Evolutionary conservation across 257 asterid species (phyloP), one percentile per base, ranked within the genome.

Genomic region (Nicotiana tabacum): DNA sequence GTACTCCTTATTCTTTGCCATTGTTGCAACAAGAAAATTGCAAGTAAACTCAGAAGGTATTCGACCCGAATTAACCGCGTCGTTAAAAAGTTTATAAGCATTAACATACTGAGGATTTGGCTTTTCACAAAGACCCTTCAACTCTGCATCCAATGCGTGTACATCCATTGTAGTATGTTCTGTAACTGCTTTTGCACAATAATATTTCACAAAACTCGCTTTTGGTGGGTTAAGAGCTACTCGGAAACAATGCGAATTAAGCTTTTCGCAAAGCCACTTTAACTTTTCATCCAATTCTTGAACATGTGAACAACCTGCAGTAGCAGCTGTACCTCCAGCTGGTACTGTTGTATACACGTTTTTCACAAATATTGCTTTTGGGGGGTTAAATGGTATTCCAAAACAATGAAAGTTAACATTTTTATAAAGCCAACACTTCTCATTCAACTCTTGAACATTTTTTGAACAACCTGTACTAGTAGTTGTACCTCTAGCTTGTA

Each of bases 1-100:
- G 85, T 91, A 89, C 82, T 89, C 90, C 81, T 90, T 90, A 21
- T 86, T 89, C 91, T 88, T 92, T 76, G 88, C 92, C 83, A 92
- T 91, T 51, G 77, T 88, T 76, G 84, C 90, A 83, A 92, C 29
- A 37, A 93, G 90, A 83, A 77, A 77, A 78, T 91, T 91, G 84
- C 84, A 83, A 18, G 83, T 58, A 13, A 78, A 35, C 61, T 79
- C 86, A 29, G 90, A 89, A 6, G 94, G 97, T 53, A 87, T 48
- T 15, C 83, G 69, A 61, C 93, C 90, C 66, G 29, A 69, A 55
- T 88, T 90, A 80, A 88, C 77, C 16, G 87, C 9, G 4, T 85
- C 84, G 83, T 89, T 91, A 27, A 86, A 89, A 43, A 87, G 77
- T 1, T 81, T 81, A 17, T 81, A 82, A 24, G 91, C 92, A 39